These are phyloP conservation scores for Aspergillus sparsus DNA, from an alignment of 495 filamentous ascomycete species.

Conservation along the genomic window DNA sequence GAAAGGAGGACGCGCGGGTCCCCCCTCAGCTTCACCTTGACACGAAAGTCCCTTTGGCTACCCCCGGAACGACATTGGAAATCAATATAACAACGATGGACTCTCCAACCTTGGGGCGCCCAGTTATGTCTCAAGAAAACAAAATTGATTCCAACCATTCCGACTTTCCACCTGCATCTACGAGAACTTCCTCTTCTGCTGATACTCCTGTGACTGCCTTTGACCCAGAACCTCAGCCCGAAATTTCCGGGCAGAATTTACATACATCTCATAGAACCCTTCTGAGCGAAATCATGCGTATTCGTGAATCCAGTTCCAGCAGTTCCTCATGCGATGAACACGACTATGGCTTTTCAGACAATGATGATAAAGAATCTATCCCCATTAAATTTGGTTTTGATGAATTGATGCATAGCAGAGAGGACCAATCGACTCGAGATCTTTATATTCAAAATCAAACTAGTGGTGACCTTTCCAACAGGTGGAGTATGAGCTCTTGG, in stretches of 20 bases:
- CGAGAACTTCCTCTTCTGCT: slow-evolving; percentile 46
- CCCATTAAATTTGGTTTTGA: slow-evolving; percentile 52
- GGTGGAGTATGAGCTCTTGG: slow-evolving; percentile 58
- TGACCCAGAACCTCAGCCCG: slow-evolving; percentile 68
- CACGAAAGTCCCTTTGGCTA: slow-evolving; percentile 23
- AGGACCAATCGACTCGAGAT: slow-evolving; percentile 33
- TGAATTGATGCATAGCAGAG: slow-evolving; percentile 32
- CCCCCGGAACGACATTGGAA: slow-evolving; percentile 9
- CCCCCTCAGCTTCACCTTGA: slow-evolving; percentile 36
- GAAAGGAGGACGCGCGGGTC: slow-evolving; percentile 11
- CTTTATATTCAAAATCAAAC: slow-evolving; percentile 23
- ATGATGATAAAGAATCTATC: slow-evolving; percentile 59
- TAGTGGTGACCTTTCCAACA: slow-evolving; percentile 31
- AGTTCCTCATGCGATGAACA: slow-evolving; percentile 51
- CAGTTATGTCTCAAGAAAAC: slow-evolving; percentile 38
- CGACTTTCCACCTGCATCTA: slow-evolving; percentile 45
- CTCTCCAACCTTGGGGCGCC: slow-evolving; percentile 71
- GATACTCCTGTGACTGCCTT: slow-evolving; percentile 66
- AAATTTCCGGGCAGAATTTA: slow-evolving; percentile 43
- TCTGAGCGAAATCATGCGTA: slow-evolving; percentile 53
- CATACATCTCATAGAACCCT: slow-evolving; percentile 46
- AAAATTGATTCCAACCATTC: slow-evolving; percentile 45
- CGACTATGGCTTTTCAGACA: slow-evolving; percentile 54
- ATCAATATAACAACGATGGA: slow-evolving; percentile 45
- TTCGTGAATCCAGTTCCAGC: slow-evolving; percentile 49